phyloP scores from a whole-genome alignment of 2,329 filamentous ascomycete species.

The Colletotrichum kahawae region DNA sequence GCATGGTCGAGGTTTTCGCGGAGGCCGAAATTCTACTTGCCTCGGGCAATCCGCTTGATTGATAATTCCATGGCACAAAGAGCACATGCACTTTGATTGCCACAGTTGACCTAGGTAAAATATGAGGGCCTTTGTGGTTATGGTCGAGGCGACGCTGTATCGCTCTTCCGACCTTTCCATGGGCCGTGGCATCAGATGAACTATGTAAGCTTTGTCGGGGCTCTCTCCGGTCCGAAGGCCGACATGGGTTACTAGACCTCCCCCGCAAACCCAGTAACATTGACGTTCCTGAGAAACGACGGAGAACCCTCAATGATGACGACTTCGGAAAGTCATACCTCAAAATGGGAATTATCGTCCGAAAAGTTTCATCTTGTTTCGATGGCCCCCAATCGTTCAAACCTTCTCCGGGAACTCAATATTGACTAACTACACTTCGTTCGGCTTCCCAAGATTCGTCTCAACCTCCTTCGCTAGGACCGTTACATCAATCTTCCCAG shows the following conservation, averaged over 20 bases:
- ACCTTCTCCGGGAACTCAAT: background rate
- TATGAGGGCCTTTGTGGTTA: fast-evolving
- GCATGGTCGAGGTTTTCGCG: fast-evolving
- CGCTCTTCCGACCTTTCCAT: background rate
- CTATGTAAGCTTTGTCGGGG: background rate
- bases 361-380: background rate
- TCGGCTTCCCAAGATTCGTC: background rate
- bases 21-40: background rate
- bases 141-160: fast-evolving
- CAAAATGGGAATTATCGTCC: background rate
- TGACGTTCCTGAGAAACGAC: background rate
- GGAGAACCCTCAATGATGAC: background rate
- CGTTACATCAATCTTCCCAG: background rate
- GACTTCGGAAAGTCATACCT: background rate
- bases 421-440: fast-evolving
- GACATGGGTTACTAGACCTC: background rate
- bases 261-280: background rate
- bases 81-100: background rate
- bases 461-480: background rate
- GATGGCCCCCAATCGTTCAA: background rate
- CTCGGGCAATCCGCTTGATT: background rate
- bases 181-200: background rate
- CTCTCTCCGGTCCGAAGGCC: background rate
- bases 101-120: background rate
- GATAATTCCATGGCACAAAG: background rate